Evolutionary conservation across 1,284 basidiomycete species (phyloP).

Genomic region (Farysia itapuensis): DNA sequence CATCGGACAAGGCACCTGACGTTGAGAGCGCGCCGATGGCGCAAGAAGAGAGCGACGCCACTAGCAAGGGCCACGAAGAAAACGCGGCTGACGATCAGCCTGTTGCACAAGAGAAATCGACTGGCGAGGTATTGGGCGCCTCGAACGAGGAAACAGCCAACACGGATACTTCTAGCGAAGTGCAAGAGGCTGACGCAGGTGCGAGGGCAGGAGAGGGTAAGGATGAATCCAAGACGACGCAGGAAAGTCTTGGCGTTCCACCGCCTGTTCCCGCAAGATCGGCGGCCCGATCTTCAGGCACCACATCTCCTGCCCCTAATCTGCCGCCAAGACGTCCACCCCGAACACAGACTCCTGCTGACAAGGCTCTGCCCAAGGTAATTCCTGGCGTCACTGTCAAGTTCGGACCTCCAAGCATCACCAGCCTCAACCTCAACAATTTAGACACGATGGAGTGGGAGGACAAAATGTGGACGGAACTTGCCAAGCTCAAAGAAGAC

Average conservation of each 20-base stretch:
- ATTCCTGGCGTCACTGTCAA: neutral
- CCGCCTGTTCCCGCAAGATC: slow-evolving; percentile 8
- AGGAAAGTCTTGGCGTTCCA: too few species aligned
- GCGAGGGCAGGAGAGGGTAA: too few species aligned
- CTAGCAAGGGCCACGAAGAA: neutral
- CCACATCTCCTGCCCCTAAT: neutral
- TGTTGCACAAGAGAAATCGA: too few species aligned
- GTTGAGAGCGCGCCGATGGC: too few species aligned
- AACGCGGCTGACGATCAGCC: neutral
- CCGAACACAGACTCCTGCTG: neutral
- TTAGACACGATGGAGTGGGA: slow-evolving; percentile 42
- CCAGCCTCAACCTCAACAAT: slow-evolving; percentile 17
- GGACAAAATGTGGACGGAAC: slow-evolving; percentile 50
- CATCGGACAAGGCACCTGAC: neutral
- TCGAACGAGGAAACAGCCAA: too few species aligned
- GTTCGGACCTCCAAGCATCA: neutral
- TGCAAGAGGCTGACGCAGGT: too few species aligned
- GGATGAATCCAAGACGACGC: too few species aligned
- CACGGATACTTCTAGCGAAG: too few species aligned
- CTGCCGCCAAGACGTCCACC: slow-evolving; percentile 1
- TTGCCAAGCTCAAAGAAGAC: slow-evolving; percentile 48
- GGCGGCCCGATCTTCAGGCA: neutral
- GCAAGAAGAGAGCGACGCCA: neutral
- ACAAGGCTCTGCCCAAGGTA: neutral
- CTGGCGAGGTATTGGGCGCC: too few species aligned